A percentile compares a stretch with the other conserved stretches of the same genome.
phyloP scores from a whole-genome alignment of 2,329 filamentous ascomycete species.

The Nigrospora oryzae region DNA sequence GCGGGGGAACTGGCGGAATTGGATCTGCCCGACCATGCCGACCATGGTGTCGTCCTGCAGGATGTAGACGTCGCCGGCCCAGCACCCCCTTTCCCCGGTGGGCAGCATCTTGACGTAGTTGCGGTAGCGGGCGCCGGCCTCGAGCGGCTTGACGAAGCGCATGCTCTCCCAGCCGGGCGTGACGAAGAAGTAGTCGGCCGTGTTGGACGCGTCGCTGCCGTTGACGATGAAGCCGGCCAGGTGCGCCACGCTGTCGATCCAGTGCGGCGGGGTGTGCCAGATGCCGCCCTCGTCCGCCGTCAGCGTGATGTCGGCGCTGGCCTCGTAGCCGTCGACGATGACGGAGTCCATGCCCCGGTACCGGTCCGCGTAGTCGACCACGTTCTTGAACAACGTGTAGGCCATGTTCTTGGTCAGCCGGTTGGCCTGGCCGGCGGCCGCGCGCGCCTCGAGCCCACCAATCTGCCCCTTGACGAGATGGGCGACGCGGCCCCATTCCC shows the following conservation, averaged over 20 bases:
- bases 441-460: conserved; percentile 45
- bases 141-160: conserved; percentile 20
- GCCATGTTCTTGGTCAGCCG: conserved; percentile 62
- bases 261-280: conserved; percentile 43
- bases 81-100: conserved; percentile 16
- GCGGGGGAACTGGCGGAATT: conserved; percentile 27
- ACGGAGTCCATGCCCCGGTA: conserved; percentile 48
- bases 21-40: conserved; percentile 21
- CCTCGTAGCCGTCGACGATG: conserved; percentile 38
- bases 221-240: conserved; percentile 50
- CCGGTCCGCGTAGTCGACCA: conserved; percentile 41
- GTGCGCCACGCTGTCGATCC: conserved; percentile 44
- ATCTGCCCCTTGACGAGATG: conserved; percentile 58
- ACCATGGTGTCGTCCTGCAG: conserved; percentile 22
- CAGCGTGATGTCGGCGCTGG: conserved; percentile 37
- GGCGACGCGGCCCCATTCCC: conserved; percentile 53
- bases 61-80: conserved; percentile 25
- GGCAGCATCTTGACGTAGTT: conserved; percentile 30
- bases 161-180: conserved; percentile 27
- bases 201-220: conserved; percentile 39
- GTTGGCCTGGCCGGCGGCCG: conserved; percentile 53
- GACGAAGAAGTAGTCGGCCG: conserved; percentile 22
- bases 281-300: conserved; percentile 28
- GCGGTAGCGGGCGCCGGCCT: conserved; percentile 20
- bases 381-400: conserved; percentile 56